Evolutionary conservation across 2,329 filamentous ascomycete species (phyloP), one percentile per base, ranked within the genome.

Genomic region (Dactylellina cionopaga): DNA sequence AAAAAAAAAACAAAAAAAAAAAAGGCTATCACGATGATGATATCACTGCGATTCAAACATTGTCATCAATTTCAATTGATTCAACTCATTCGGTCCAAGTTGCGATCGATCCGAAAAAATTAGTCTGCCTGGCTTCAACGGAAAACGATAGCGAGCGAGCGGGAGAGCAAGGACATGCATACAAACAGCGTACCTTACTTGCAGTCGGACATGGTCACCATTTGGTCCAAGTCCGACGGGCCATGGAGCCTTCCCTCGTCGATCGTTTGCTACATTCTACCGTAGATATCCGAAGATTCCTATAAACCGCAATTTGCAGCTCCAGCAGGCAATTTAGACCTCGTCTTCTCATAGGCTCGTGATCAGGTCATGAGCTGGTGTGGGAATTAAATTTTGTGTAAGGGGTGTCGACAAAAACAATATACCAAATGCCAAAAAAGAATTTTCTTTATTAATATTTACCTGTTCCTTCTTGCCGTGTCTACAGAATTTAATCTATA

Each of bases 111-210:
- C 44, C 58, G 35, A 54, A 54, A n/a, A n/a, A 63, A 5, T 63
- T 13, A 24, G 60, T 37, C 15, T 37, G 5, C n/a, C 47, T 13
- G 24, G 29, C 29, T 13, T 29, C 15, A 29, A 41, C 15, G 37
- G 19, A 5, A 31, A 49, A 37, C 37, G 60, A 55, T 64, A 46
- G 43, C n/a, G 19, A 49, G 47, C 47, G 37, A 55, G 25, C 62
- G 62, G 62, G 60, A 66, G 49, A 37, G 41, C 62, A 66, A 56
- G 62, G 62, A 46, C n/a, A n/a, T n/a, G n/a, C n/a, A n/a, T n/a
- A n/a, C n/a, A n/a, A n/a, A n/a, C n/a, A n/a, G n/a, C n/a, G n/a
- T n/a, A n/a, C n/a, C n/a, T n/a, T n/a, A n/a, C n/a, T n/a, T n/a
- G n/a, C n/a, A n/a, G n/a, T n/a, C n/a, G n/a, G n/a, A n/a, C 51